Base-by-base conservation (phyloP, 306 rosid species). In the Inga oerstediana region DNA sequence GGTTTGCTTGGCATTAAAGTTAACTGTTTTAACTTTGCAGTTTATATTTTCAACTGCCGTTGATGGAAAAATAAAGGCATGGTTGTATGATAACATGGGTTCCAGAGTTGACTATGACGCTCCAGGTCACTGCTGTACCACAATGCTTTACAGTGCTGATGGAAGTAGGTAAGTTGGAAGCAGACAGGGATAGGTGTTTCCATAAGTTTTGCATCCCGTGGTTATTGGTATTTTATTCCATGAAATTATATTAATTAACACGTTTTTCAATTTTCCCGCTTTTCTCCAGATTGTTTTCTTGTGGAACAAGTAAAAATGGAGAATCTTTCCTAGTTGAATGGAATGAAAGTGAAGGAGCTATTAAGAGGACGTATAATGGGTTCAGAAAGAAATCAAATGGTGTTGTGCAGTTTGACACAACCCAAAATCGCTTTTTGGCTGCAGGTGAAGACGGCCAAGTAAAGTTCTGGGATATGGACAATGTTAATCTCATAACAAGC, bases 11-110 rank as follows among this genome's bases (percentile, higher is more conserved):
- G 58, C 69, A 65, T 75, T 84, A 78, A 81, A 70, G 56, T 52
- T 61, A 84, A 79, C 68, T 51, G 10, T 75, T 79, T 79, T 86
- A 75, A 81, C 75, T 83, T 88, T 87, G 82, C 91, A 94, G 98
- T 93, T 91, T 84, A 93, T 94, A 84, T 93, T 89, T 88, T 94
- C 98, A 72, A 94, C 97, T 67, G 93, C 97, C 51, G 80, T 81
- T 84, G 97, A 93, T 87, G 98, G 98, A 69, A 94, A 91, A 88
- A 94, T 94, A 86, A 94, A 93, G 87, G 96, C 97, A n/a, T 94
- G 98, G 97, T 78, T 94, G 46, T 94, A 94, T 27, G 97, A 93
- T 82, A 86, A 90, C 85, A 64, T 83, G 91, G 98, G 97, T 83
- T 91, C 97, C 35, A 89, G 94, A 88, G 97, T 90, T 86, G 97